Percentiles rank a stretch among this genome's conserved stretches.
phyloP scores from a whole-genome alignment of 148 eudicot genomes.

The Cornus kousa region DNA sequence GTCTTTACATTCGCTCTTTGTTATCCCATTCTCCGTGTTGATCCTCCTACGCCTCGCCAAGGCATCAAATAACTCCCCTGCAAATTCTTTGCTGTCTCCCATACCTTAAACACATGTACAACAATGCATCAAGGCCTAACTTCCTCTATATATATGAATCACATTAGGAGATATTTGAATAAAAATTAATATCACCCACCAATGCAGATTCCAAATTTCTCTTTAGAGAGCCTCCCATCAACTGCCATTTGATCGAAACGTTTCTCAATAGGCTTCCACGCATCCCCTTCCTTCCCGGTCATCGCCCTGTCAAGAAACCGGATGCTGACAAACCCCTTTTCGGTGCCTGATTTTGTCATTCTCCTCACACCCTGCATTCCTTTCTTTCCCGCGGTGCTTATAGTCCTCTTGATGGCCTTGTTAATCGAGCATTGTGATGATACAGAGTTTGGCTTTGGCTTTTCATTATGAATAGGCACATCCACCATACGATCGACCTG shows the following conservation, averaged over 20 bases:
- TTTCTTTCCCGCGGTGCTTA: conserved; percentile 29
- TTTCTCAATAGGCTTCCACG: conserved; percentile 69
- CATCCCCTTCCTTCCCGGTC: conserved; percentile 69
- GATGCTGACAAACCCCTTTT: conserved; percentile 64
- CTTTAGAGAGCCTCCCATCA: conserved; percentile 56
- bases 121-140: too few species aligned
- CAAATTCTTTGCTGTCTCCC: conserved; percentile 76
- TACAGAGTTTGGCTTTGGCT: neutral
- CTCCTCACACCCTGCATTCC: conserved; percentile 19
- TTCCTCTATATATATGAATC: too few species aligned
- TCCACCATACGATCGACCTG: conserved; percentile 25
- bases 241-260: conserved; percentile 49
- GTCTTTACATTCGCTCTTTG: conserved; percentile 49
- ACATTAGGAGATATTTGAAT: neutral
- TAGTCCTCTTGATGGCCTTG: conserved; percentile 15
- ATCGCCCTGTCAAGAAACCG: conserved; percentile 63
- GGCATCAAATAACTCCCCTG: conserved; percentile 71
- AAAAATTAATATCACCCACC: conserved; percentile 33
- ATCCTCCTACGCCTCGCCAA: conserved; percentile 69
- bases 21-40: conserved; percentile 62
- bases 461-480: neutral
- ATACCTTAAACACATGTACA: conserved; percentile 41
- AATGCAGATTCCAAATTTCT: conserved; percentile 75
- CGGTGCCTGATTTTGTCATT: conserved; percentile 52
- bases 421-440: conserved; percentile 6